Conservation (phyloP, 768 basidiomycete genomes). For the Cystofilobasidium capitatum region DNA sequence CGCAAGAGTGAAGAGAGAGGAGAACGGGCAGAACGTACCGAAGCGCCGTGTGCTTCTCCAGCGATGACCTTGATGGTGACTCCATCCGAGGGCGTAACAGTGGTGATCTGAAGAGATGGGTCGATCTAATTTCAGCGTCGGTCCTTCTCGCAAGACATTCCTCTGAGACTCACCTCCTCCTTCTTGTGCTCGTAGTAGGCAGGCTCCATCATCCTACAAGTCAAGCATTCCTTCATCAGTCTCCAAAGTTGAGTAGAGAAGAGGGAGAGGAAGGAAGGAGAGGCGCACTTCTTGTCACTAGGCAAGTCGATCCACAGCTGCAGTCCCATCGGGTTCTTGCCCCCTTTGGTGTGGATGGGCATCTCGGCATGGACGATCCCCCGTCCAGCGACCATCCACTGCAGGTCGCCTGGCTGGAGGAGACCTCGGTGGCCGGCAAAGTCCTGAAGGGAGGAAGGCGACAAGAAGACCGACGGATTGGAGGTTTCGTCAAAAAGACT, state of each 20-base stretch:
- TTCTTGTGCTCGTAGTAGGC: constrained; percentile 36
- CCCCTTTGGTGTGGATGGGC: constrained; percentile 63
- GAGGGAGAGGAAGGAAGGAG: not conserved
- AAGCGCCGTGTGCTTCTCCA: constrained; percentile 70
- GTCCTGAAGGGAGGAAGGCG: constrained; percentile 57
- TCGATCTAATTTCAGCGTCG: too few relatives aligned
- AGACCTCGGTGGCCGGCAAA: constrained; percentile 50
- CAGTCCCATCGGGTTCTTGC: constrained; percentile 66
- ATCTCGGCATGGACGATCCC: constrained; percentile 43
- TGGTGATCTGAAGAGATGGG: constrained; percentile 45
- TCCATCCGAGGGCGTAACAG: constrained; percentile 28
- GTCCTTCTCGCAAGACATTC: too few relatives aligned
- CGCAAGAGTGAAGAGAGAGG: not conserved
- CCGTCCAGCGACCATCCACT: constrained; percentile 64
- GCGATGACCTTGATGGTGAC: constrained; percentile 54
- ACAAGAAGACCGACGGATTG: not conserved
- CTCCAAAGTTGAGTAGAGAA: not conserved
- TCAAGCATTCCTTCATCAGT: not conserved
- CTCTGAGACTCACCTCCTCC: too few relatives aligned
- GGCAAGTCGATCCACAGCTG: constrained; percentile 36
- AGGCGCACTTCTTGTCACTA: constrained; percentile 53
- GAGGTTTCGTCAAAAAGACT: constrained; percentile 5
- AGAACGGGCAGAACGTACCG: constrained; percentile 20
- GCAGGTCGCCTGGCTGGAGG: constrained; percentile 55
- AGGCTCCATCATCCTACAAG: constrained; percentile 49